Percentiles rank a stretch among this genome's conserved stretches.
These are phyloP conservation scores for Acanthamoeba triangularis DNA, from an alignment of 208 protist genomes.

Conservation along the genomic window DNA sequence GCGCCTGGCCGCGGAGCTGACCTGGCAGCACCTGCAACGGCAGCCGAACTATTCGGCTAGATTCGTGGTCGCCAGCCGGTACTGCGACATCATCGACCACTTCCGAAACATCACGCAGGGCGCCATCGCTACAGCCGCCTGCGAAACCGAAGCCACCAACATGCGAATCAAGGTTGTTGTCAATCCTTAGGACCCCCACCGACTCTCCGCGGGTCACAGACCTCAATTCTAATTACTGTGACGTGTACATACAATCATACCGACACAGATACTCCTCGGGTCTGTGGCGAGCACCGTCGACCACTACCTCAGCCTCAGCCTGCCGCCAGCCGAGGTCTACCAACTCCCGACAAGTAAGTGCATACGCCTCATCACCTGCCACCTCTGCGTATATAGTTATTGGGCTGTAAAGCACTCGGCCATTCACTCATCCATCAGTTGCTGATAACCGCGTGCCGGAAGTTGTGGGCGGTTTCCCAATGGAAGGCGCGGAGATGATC, in stretches of 20 bases:
- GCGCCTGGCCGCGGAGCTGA: not conserved
- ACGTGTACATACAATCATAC: too few species aligned
- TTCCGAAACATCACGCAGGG: slow-evolving; percentile 30
- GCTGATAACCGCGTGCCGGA: too few species aligned
- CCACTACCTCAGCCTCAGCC: not conserved
- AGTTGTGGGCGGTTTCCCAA: slow-evolving; percentile 25
- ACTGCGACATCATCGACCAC: slow-evolving; percentile 42
- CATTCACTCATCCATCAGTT: too few species aligned
- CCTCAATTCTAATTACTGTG: too few species aligned
- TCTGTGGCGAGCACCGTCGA: not conserved
- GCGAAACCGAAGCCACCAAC: slow-evolving; percentile 43
- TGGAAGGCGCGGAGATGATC: slow-evolving; percentile 12
- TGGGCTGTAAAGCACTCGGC: not conserved
- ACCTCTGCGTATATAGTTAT: not conserved
- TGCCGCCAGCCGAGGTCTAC: not conserved
- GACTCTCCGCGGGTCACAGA: not conserved
- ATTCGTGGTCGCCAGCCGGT: slow-evolving; percentile 24
- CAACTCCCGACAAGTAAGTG: not conserved
- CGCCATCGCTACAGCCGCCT: not conserved
- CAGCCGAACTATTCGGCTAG: not conserved
- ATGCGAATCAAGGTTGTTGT: not conserved
- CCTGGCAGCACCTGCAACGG: not conserved
- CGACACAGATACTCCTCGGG: not conserved
- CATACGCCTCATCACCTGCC: not conserved
- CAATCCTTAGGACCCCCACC: too few species aligned